Base-by-base conservation (phyloP, 805 yeast species). In the Saccharomycopsis malanga region DNA sequence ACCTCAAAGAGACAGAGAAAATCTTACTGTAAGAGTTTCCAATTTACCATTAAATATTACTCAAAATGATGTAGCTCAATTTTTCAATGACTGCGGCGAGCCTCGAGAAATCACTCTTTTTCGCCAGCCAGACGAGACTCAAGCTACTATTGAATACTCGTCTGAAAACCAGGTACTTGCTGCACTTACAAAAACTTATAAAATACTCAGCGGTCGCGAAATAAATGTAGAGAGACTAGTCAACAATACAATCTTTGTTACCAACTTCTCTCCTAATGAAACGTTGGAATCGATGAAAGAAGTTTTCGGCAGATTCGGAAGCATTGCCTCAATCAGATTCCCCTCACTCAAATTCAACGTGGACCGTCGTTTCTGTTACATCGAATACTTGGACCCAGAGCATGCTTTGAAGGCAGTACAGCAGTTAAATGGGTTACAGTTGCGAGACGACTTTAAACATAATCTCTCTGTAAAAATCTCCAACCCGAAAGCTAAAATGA, bases 291-390 rank as follows among this genome's bases (percentile, higher is more conserved):
- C 69, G 3, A 43, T 87, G 0, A 54, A 56, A 14, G 52, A 56
- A 0, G 18, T 74, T 9, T 79, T 85, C 56, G 47, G 58, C 0
- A 39, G 60, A 2, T 57, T 56, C 35, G 79, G 80, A 0, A 52
- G 62, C 2, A 58, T 79, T 2, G 51, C 75, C 1, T 72, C 75
- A 43, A 63, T 81, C 0, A 64, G 95, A 43, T 66, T 84, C 29
- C 95, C 95, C 0, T 73, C 85, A 0, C 71, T 80, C 49, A 70
- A 69, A 39, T 70, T 64, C 40, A 75, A 76, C 54, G 59, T 75
- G 3, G 71, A 72, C 25, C 69, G 93, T 48, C 61, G 94, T 25
- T 87, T 87, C 58, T 84, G 91, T 53, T 87, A 86, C 57, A 69
- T 83, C 14, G 93, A 84, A 55, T 79, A 64, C 53, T 46, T 61